A percentile compares a stretch with the other conserved stretches of the same genome.
These are phyloP conservation scores for Didymella sp. DNA, from an alignment of 2,329 filamentous ascomycete genomes.

Conservation along the genomic window DNA sequence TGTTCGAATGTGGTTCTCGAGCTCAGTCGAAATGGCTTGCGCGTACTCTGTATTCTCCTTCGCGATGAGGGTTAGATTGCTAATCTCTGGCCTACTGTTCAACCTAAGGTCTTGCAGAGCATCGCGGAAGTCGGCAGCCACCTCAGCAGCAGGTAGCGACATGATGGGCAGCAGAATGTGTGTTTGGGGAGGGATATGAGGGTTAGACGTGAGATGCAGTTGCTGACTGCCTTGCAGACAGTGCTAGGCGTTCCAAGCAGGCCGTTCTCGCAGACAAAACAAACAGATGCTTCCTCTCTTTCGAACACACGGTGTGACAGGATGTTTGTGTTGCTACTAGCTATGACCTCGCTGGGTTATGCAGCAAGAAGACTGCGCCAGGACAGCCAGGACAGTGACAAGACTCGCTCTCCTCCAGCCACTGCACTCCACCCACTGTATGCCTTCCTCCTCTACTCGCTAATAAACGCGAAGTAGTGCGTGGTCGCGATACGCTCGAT, in stretches of 20 bases:
- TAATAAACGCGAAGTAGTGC: constrained; percentile 29
- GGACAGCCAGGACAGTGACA: constrained; percentile 44
- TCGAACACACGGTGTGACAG: constrained; percentile 50
- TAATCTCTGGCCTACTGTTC: constrained; percentile 95
- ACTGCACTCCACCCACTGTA: constrained; percentile 42
- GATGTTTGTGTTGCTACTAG: constrained; percentile 58
- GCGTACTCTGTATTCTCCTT: constrained; percentile 97
- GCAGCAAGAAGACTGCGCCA: constrained; percentile 43
- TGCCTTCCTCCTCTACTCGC: constrained; percentile 42
- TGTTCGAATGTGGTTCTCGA: constrained; percentile 93
- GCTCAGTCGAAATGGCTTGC: constrained; percentile 84
- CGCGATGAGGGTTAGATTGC: constrained; percentile 95
- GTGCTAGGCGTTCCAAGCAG: constrained; percentile 34
- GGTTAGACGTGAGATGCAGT: constrained; percentile 37
- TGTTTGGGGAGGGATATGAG: constrained; percentile 27
- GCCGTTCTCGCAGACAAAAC: constrained; percentile 43
- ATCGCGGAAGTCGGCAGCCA: constrained; percentile 93
- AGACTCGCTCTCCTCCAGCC: constrained; percentile 44
- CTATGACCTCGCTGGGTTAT: constrained; percentile 51
- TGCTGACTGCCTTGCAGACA: constrained; percentile 35
- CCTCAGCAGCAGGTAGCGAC: constrained; percentile 77
- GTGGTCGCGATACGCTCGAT: constrained; percentile 24
- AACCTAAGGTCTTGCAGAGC: constrained; percentile 89
- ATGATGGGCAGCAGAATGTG: constrained; percentile 59
- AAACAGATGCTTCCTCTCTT: constrained; percentile 52